A percentile compares a stretch with the other conserved stretches of the same genome.
phyloP scores from a whole-genome alignment of 169 alveolate genomes.

The Cryptosporidium ryanae region DNA sequence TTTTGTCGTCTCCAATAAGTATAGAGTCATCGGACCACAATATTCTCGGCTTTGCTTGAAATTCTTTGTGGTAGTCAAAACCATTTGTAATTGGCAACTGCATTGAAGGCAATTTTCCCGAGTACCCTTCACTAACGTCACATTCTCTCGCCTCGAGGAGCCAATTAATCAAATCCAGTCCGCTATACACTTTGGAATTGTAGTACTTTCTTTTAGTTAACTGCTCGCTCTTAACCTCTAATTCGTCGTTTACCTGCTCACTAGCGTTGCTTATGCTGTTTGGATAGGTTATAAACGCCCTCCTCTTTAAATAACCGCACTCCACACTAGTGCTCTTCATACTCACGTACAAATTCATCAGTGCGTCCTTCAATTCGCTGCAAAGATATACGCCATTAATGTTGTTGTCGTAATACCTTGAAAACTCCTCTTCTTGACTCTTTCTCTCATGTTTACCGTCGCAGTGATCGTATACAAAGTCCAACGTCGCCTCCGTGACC shows the following conservation, averaged over 20 bases:
- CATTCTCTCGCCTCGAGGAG: not conserved
- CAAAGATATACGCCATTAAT: slow-evolving; percentile 6
- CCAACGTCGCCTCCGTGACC: not conserved
- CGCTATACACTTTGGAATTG: slow-evolving; percentile 41
- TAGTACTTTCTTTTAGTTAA: slow-evolving; percentile 60
- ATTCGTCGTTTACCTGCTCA: not conserved
- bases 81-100: slow-evolving; percentile 47
- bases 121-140: not conserved
- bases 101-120: not conserved
- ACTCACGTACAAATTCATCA: slow-evolving; percentile 12
- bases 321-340: not conserved
- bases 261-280: not conserved
- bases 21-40: slow-evolving; percentile 34
- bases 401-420: not conserved
- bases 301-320: not conserved
- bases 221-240: slow-evolving; percentile 50
- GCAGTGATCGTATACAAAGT: not conserved
- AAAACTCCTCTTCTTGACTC: not conserved
- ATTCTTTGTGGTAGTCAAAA: slow-evolving; percentile 55
- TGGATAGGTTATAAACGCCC: not conserved
- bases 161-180: slow-evolving; percentile 9
- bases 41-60: slow-evolving; percentile 10
- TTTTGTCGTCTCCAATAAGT: not conserved
- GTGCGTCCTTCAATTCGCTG: slow-evolving; percentile 4
- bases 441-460: too few species aligned